These are phyloP conservation scores for Allantophomopsis cytisporea DNA, from an alignment of 2,329 filamentous ascomycete species.

Conservation along the genomic window DNA sequence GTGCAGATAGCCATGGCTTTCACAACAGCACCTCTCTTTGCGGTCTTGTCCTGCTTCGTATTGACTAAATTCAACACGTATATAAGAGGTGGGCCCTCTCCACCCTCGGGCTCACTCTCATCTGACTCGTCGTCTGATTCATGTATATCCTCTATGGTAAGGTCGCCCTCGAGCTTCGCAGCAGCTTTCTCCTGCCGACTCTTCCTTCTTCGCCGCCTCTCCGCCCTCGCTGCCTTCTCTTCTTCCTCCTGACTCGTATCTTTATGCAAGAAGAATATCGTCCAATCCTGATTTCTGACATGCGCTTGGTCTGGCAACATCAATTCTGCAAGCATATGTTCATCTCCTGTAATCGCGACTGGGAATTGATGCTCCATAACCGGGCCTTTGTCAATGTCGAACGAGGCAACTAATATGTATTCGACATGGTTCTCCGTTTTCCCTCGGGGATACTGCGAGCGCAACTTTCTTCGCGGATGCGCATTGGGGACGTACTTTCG, in stretches of 20 bases:
- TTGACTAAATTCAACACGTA: constrained; percentile 97
- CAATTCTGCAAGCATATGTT: constrained; percentile 94
- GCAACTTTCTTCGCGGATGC: constrained; percentile 40
- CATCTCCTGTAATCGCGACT: constrained; percentile 86
- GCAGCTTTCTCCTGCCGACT: constrained; percentile 35
- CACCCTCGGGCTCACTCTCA: constrained; percentile 53
- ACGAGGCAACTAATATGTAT: constrained; percentile 93
- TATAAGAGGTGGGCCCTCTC: constrained; percentile 81
- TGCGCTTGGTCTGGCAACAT: constrained; percentile 98
- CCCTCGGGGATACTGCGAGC: constrained; percentile 64
- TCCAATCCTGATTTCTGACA: constrained; percentile 93
- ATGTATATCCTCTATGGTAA: no score
- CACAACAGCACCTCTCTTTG: constrained; percentile 85
- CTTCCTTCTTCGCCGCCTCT: constrained; percentile 34
- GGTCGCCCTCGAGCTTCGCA: constrained; percentile 25
- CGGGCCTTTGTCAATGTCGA: constrained; percentile 90
- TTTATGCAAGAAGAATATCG: constrained; percentile 97
- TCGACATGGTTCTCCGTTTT: constrained; percentile 87
- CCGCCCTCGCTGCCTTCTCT: constrained; percentile 51
- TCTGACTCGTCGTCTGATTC: constrained; percentile 36
- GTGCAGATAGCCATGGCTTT: constrained; percentile 99
- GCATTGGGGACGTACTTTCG: constrained; percentile 35
- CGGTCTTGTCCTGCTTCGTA: constrained; percentile 89
- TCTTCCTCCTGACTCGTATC: constrained; percentile 78
- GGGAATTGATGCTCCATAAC: constrained; percentile 99